Base-by-base conservation (phyloP, 192 early-diverging fungal species). In the Linnemannia exigua region DNA sequence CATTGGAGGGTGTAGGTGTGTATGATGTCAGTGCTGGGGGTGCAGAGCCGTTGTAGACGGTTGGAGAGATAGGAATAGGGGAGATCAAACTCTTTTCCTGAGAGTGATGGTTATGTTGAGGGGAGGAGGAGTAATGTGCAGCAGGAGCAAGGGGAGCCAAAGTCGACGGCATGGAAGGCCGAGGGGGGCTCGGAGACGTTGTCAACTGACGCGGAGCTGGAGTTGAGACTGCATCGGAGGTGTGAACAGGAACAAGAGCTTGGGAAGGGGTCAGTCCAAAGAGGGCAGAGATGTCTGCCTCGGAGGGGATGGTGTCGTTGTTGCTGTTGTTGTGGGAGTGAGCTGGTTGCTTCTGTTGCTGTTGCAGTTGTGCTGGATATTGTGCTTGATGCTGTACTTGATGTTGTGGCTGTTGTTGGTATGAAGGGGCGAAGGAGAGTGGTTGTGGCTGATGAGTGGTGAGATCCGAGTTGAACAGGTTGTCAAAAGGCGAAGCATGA, bases 211-310 rank as follows among this genome's bases (percentile, higher is more conserved):
- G 38, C 25, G 70, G 70, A 9, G 17, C 41, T 71, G 20, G 3
- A 28, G 4, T 71, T 48, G 44, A 41, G 20, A 31, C 46, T 50
- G 58, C 20, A 81, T 72, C 68, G 9, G 72, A 50, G 44, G 72
- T 3, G 9, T 41, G 36, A 17, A 47, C 28, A 15, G 38, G 67
- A 17, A 15, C 17, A 11, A 51, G 33, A 7, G 77, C 22, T 44
- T 19, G n/a, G 8, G 61, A 4, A 37, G 78, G 70, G 20, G 75
- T 35, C 28, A 85, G 41, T 5, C 82, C 82, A 85, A 85, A 85
- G 77, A 85, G 73, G 8, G 82, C 82, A 50, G 77, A 74, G 35
- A 85, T 85, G 38, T 79, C 81, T 14, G 72, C 82, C 51, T 85
- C 82, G 17, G 82, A 79, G 17, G 82, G 69, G 11, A 50, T 28